Percentiles rank a stretch among this genome's conserved stretches.
phyloP scores from a whole-genome alignment of 495 filamentous ascomycete genomes.

The Trichoderma erinaceum region DNA sequence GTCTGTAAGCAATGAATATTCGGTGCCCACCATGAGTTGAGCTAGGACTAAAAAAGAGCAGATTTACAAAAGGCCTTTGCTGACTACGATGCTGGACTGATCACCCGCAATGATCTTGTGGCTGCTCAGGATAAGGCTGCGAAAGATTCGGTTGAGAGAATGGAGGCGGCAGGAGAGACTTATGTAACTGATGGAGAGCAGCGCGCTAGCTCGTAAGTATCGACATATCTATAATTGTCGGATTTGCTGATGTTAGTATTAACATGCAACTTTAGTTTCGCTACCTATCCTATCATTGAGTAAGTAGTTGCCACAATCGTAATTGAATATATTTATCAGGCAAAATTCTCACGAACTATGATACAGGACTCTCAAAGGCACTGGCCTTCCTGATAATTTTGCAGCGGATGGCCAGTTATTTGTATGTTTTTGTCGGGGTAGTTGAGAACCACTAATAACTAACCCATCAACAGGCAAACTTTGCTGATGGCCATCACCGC shows the following conservation, averaged over 20 bases:
- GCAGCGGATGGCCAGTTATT: constrained; percentile 2
- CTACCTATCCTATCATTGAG: background rate
- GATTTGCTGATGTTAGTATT: background rate
- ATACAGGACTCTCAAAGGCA: background rate
- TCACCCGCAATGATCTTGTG: constrained; percentile 4
- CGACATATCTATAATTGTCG: background rate
- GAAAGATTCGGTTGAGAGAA: background rate
- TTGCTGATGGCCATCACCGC: constrained; percentile 7
- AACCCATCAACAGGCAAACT: background rate
- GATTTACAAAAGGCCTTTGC: background rate
- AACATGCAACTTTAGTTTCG: constrained; percentile 8
- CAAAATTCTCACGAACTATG: background rate
- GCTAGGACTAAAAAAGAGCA: background rate
- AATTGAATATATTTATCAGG: background rate
- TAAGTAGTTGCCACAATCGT: background rate
- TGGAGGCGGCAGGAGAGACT: background rate
- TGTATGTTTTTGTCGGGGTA: background rate
- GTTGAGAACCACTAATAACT: background rate
- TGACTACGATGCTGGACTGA: background rate
- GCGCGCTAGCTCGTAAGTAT: constrained; percentile 5
- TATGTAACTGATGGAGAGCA: constrained; percentile 7
- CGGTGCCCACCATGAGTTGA: background rate
- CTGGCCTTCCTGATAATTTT: background rate
- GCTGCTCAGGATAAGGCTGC: background rate
- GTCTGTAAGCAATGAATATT: background rate